Conservation (phyloP, 352 stramenopile species). For the Phytophthora boehmeriae region DNA sequence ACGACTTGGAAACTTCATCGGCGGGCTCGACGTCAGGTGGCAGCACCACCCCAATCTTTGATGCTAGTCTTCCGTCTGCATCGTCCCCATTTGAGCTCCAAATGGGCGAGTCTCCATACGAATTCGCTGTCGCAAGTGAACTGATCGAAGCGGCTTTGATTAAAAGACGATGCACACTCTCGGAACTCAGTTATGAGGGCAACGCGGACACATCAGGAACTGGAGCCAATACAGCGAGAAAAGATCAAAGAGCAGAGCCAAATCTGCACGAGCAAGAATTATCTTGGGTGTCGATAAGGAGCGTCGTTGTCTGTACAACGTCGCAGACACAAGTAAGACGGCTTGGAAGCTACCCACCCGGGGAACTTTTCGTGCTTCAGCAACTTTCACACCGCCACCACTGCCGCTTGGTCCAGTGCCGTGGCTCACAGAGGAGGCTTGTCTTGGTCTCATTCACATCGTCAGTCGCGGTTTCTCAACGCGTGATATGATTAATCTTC, state of each 20-base stretch:
- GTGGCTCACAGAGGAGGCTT: constrained; percentile 37
- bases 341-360: constrained; percentile 45
- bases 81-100: constrained; percentile 65
- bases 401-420: constrained; percentile 25
- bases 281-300: constrained; percentile 40
- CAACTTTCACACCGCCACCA: constrained; percentile 50
- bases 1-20: constrained; percentile 44
- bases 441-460: constrained; percentile 47
- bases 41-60: constrained; percentile 49
- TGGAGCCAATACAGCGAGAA: constrained; percentile 10
- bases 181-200: constrained; percentile 53
- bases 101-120: constrained; percentile 62
- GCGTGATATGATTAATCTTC: constrained; percentile 47
- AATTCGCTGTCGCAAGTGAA: constrained; percentile 62
- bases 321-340: constrained; percentile 19
- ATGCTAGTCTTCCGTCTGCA: constrained; percentile 53
- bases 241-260: constrained; percentile 14
- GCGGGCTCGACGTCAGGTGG: constrained; percentile 19
- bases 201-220: constrained; percentile 8
- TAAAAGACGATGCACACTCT: constrained; percentile 46
- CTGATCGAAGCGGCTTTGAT: constrained; percentile 51
- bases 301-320: constrained; percentile 36
- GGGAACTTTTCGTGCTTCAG: constrained; percentile 45
- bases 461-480: constrained; percentile 60
- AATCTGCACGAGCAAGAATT: constrained; percentile 30